Base-by-base conservation (phyloP, 2,329 filamentous ascomycete genomes). In the Setomelanomma holmii region DNA sequence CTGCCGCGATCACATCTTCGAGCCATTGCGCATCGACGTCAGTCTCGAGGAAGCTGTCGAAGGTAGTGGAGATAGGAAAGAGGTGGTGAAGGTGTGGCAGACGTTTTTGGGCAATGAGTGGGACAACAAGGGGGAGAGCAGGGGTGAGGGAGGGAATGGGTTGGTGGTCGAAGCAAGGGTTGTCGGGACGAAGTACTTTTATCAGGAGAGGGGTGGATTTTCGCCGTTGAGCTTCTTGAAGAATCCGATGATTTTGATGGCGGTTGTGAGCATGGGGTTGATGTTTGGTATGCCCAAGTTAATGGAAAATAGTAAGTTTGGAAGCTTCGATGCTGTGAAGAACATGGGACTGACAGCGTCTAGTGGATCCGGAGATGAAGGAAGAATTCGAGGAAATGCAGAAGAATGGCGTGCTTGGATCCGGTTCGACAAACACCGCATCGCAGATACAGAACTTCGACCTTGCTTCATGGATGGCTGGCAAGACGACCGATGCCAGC, bases 201-300 rank as follows among this genome's bases (percentile, higher is more conserved):
- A 91, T 63, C 80, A 89, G 65, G 86, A 91, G 73, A 82, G 92
- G 67, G 81, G 84, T 53, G 86, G 85, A 61, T 96, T 93, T 78
- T 91, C 88, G 16, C 82, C 93, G n/a, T 69, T 97, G 51, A 85
- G 84, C 52, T 87, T 97, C 49, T 81, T 97, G 66, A 95, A 95
- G 80, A 96, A 91, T 72, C 95, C 95, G 3, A 98, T 98, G 92
- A 97, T 98, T 59, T 83, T 99, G 55, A 89, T 99, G 80, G 92
- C 89, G 4, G 77, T 96, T 27, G 86, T 95, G 34, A 91, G 88
- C 56, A 86, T 97, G 80, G 87, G 79, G 4, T 80, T 97, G 61
- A 92, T 96, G 58, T 83, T 98, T 66, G 93, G 93, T 61, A 91
- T 98, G 89, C 95, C 95, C 12, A 95, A 97, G 76, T 76, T 99